Evolutionary conservation across 1,139 yeast species (phyloP), one percentile per base, ranked within the genome.

Genomic region (Candida glucosophila): DNA sequence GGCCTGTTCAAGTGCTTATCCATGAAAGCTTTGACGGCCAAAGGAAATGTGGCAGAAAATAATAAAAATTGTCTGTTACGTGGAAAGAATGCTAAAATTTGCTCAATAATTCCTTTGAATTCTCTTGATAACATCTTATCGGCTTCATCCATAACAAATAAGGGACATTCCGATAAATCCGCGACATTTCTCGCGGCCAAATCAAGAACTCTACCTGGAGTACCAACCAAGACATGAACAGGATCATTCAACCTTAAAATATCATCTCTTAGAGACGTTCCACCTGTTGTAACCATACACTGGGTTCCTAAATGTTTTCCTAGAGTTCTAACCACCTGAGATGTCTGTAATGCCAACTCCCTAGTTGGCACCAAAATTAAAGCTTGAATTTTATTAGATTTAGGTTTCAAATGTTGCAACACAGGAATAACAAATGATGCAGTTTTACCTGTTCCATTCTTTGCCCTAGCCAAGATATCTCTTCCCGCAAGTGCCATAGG

Each of bases 281-380:
- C 99, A 57, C 99, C 99, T 11, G 98, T 90, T 53, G 97, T 82
- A 33, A 90, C 97, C 97, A 92, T 90, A 52, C 93, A 86, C 51
- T 88, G 82, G 39, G 85, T 66, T 18, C 88, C 90, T 55, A 90
- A 65, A 56, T 90, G 97, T 53, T 86, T 88, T 34, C 97, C 96
- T 39, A 90, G 69, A n/a, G 97, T 88, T 58, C 92, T 79, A 33
- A 92, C 95, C 22, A 90, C 98, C 55, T 90, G 97, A 12, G 96
- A 83, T 7, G 97, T 92, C 55, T 86, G 96, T 44, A 86, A 68
- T n/a, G 96, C 96, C 46, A 86, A 72, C 53, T 86, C 96, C 67
- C 96, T 79, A 9, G 96, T 86, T 35, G 96, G 96, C 16, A 85
- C 92, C 48, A 86, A 68, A 35, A 86, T 80, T 37, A 86, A 70